Conservation (phyloP, 768 basidiomycete genomes). For the Boletus coccyginus region DNA sequence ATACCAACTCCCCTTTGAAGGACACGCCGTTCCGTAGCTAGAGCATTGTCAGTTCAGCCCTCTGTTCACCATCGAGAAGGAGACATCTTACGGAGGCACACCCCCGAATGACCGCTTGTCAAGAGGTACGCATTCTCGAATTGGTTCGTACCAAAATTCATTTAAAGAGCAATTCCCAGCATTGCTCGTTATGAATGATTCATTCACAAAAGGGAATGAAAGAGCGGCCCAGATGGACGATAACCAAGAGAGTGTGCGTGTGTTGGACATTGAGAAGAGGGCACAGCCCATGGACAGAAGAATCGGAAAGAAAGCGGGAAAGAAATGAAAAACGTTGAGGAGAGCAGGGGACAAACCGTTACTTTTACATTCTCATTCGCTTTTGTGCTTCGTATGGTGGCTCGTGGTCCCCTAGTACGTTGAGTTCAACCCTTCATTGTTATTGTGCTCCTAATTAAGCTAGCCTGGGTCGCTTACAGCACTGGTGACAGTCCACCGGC, state of each 20-base stretch:
- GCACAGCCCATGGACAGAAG: constrained; percentile 3
- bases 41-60: neutral
- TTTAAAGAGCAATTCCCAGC: constrained; percentile 12
- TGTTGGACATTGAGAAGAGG: constrained; percentile 3
- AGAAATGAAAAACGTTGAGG: neutral
- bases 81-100: constrained; percentile 15
- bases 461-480: neutral
- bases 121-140: constrained; percentile 8
- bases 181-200: constrained; percentile 3
- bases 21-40: constrained; percentile 11
- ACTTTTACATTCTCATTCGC: neutral
- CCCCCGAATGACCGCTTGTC: neutral
- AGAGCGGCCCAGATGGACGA: constrained; percentile 1
- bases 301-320: neutral
- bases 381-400: constrained; percentile 6
- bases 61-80: neutral
- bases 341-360: neutral
- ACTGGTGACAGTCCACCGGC: too few relatives aligned
- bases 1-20: constrained; percentile 8
- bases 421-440: neutral
- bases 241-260: neutral
- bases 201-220: constrained; percentile 9
- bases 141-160: constrained; percentile 16
- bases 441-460: constrained; percentile 3
- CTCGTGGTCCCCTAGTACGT: neutral